Percentiles rank a stretch among this genome's conserved stretches.
phyloP scores from a whole-genome alignment of 2,329 filamentous ascomycete genomes.

The Curvularia eragrostidis region DNA sequence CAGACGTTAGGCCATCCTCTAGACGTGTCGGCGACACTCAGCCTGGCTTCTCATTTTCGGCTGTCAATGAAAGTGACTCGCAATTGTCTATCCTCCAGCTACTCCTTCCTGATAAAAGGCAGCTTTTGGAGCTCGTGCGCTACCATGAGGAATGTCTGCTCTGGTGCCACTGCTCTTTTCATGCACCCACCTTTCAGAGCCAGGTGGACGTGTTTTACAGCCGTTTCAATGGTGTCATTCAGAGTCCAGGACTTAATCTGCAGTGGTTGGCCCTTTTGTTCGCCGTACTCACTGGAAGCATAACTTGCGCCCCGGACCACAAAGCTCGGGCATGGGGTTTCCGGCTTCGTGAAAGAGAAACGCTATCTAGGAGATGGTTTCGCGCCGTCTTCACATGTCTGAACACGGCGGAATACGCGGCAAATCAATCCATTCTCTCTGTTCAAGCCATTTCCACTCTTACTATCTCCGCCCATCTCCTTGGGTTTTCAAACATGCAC shows the following conservation, averaged over 20 bases:
- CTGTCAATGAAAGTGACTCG: not conserved
- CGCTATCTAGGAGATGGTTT: too few relatives aligned
- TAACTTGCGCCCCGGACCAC: too few relatives aligned
- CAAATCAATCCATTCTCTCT: too few relatives aligned
- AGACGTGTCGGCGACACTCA: not conserved
- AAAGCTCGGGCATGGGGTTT: too few relatives aligned
- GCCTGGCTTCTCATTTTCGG: too few relatives aligned
- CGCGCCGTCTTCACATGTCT: too few relatives aligned
- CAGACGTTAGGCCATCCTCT: not conserved
- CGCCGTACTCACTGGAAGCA: too few relatives aligned
- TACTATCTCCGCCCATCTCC: slow-evolving; percentile 56
- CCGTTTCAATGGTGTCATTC: too few relatives aligned
- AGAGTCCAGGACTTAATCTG: too few relatives aligned
- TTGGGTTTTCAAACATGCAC: slow-evolving; percentile 55
- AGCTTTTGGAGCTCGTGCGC: slow-evolving; percentile 32
- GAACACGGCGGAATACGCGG: too few relatives aligned
- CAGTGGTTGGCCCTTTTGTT: too few relatives aligned
- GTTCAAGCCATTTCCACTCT: slow-evolving; percentile 1
- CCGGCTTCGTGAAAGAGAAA: too few relatives aligned
- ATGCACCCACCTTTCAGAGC: slow-evolving; percentile 43
- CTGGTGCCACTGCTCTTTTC: slow-evolving; percentile 49
- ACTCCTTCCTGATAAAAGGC: slow-evolving; percentile 33
- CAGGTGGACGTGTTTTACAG: slow-evolving; percentile 19
- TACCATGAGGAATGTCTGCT: slow-evolving; percentile 46
- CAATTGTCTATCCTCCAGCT: slow-evolving; percentile 1